These are phyloP conservation scores for Echeveria elegans DNA, from an alignment of 164 flowering plant species.

Conservation along the genomic window DNA sequence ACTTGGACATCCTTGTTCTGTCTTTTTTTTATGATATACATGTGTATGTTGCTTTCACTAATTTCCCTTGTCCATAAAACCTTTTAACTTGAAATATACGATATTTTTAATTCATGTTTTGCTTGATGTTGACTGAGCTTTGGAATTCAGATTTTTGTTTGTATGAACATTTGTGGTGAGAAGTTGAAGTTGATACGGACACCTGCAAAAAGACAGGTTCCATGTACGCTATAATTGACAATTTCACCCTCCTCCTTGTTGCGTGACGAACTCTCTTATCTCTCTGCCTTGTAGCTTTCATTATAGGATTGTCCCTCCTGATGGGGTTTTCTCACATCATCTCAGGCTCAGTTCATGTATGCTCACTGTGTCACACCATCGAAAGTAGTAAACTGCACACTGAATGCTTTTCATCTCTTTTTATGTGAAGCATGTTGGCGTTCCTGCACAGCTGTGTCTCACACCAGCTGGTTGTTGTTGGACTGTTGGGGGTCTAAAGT, in stretches of 20 bases:
- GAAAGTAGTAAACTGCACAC: neutral
- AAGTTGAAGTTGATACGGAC: neutral
- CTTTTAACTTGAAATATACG: neutral
- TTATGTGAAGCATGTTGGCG: conserved; percentile 4
- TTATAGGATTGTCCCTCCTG: neutral
- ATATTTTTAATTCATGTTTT: neutral
- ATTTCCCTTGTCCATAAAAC: conserved; percentile 2
- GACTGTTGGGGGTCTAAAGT: neutral
- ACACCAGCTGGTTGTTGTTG: neutral
- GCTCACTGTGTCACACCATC: neutral
- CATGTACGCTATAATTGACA: neutral
- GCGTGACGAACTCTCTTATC: conserved; percentile 2
- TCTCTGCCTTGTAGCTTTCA: conserved; percentile 7
- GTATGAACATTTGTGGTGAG: neutral
- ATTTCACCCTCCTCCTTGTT: conserved; percentile 1
- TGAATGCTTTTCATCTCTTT: neutral
- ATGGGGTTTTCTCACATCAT: neutral
- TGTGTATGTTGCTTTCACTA: neutral
- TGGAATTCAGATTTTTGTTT: neutral
- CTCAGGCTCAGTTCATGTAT: neutral
- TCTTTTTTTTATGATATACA: neutral
- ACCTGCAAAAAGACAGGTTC: neutral
- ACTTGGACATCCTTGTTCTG: conserved; percentile 7
- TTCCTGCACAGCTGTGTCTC: neutral
- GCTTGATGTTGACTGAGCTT: too few species aligned